Evolutionary conservation across 257 asterid genomes (phyloP).

Genomic region (Oldenlandia corymbosa): DNA sequence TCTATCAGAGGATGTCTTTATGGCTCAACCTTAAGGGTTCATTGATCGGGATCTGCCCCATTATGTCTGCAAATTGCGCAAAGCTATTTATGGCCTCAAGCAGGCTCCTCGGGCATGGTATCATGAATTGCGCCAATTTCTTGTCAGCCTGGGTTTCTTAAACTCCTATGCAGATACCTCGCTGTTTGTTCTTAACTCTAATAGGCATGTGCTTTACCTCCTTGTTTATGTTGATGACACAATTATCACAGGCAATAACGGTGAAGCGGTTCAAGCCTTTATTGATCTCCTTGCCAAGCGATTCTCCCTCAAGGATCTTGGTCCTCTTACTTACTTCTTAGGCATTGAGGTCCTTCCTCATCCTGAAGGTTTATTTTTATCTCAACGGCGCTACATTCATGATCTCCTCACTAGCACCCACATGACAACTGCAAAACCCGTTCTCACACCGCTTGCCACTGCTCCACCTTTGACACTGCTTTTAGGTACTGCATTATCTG

Average conservation of each 20-base stretch:
- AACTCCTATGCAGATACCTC: not conserved
- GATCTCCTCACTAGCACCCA: not conserved
- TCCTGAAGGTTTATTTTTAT: not conserved
- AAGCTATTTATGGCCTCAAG: conserved; percentile 8
- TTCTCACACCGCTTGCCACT: not conserved
- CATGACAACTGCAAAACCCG: not conserved
- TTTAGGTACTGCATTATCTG: not conserved
- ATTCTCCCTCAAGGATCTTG: not conserved
- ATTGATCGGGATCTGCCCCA: not conserved
- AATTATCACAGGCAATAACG: not conserved
- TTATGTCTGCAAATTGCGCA: not conserved
- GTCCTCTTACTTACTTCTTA: not conserved
- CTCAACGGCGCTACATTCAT: not conserved
- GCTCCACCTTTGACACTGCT: too few relatives aligned
- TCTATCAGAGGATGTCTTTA: not conserved
- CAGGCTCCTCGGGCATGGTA: not conserved
- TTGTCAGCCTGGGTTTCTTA: not conserved
- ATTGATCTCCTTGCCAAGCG: not conserved
- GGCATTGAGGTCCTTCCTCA: not conserved
- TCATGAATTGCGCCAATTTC: not conserved
- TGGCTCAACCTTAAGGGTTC: conserved; percentile 2
- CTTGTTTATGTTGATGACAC: not conserved
- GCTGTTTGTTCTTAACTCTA: not conserved
- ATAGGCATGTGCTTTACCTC: not conserved
- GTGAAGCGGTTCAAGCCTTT: not conserved